phyloP scores from a whole-genome alignment of 805 yeast genomes.

The Yarrowia sp. region DNA sequence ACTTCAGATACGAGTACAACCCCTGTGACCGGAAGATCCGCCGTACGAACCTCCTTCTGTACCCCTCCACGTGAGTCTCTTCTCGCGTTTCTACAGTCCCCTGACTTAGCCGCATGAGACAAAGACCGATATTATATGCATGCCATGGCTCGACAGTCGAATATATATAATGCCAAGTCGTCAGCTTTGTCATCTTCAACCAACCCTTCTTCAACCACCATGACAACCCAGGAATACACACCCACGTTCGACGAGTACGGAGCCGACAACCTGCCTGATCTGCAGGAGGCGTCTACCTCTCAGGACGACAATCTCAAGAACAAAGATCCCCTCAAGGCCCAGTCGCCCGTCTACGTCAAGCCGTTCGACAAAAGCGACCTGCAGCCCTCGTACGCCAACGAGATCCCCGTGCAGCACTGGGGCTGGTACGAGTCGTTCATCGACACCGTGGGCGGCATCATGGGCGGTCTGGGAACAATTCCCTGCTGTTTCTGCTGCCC shows the following conservation, averaged over 20 bases:
- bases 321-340: constrained; percentile 8
- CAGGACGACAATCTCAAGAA: not conserved
- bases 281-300: constrained; percentile 21
- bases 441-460: constrained; percentile 53
- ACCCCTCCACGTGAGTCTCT: too few species aligned
- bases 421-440: constrained; percentile 52
- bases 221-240: not conserved
- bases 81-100: not conserved
- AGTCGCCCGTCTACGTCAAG: constrained; percentile 45
- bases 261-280: constrained; percentile 46
- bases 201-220: not conserved
- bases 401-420: constrained; percentile 50
- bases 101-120: constrained; percentile 36
- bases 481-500: constrained; percentile 63
- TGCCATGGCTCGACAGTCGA: too few species aligned
- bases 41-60: too few species aligned
- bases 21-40: too few species aligned
- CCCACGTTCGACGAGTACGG: constrained; percentile 34
- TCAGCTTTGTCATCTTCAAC: too few species aligned
- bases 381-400: constrained; percentile 50
- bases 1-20: too few species aligned
- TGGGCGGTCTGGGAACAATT: constrained; percentile 62
- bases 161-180: too few species aligned
- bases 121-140: not conserved
- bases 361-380: constrained; percentile 46